phyloP scores from a whole-genome alignment of 2,329 filamentous ascomycete genomes.

The Paecilomyces fulvus region DNA sequence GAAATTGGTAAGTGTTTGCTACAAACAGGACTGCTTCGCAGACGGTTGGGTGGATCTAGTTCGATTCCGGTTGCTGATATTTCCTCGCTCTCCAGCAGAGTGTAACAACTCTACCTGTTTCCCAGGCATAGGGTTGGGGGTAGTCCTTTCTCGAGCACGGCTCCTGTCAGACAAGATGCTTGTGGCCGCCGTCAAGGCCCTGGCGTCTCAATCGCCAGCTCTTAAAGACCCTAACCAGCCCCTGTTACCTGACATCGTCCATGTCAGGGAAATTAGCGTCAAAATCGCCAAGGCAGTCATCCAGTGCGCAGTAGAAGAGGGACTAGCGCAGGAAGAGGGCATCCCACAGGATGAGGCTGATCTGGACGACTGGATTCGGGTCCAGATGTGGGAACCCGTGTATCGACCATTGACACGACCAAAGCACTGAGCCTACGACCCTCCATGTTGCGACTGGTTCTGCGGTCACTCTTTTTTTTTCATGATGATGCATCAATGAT shows the following conservation, averaged over 20 bases:
- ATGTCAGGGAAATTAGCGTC: constrained; percentile 68
- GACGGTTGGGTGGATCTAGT: neutral
- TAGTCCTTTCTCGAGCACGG: constrained; percentile 59
- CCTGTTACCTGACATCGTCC: constrained; percentile 65
- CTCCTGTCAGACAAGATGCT: constrained; percentile 70
- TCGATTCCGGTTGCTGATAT: neutral
- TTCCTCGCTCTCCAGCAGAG: constrained; percentile 50
- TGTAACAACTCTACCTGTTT: constrained; percentile 87
- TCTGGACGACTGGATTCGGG: constrained; percentile 32
- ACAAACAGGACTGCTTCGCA: constrained; percentile 1
- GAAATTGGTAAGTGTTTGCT: constrained; percentile 42
- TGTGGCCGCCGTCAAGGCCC: constrained; percentile 66
- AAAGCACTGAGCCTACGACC: neutral
- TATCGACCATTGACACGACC: constrained; percentile 22
- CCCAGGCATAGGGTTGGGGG: constrained; percentile 75
- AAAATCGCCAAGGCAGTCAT: constrained; percentile 70
- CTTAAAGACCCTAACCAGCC: constrained; percentile 56
- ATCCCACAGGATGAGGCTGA: constrained; percentile 48
- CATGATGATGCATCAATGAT: neutral
- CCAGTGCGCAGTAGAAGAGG: constrained; percentile 60
- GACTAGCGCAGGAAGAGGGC: constrained; percentile 52
- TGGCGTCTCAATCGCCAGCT: constrained; percentile 64
- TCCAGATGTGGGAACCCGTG: constrained; percentile 35
- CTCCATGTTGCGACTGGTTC: neutral
- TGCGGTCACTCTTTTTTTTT: neutral